A percentile compares a stretch with the other conserved stretches of the same genome.
phyloP scores from a whole-genome alignment of 2,329 filamentous ascomycete genomes.

The Beauveria brongniartii region DNA sequence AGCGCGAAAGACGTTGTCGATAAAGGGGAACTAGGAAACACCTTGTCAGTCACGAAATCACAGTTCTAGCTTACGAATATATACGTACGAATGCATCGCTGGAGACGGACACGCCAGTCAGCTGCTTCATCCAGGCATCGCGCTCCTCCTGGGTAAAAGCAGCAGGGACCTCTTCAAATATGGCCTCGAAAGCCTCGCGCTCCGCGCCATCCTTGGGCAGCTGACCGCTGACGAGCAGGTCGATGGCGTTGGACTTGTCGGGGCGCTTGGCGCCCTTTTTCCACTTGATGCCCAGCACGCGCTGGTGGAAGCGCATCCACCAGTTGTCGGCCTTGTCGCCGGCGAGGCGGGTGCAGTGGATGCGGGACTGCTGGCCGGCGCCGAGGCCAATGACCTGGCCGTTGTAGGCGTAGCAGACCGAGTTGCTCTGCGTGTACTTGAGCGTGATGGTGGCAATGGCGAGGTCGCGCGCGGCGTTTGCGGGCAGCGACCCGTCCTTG shows the following conservation, averaged over 20 bases:
- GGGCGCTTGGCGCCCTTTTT: constrained; percentile 95
- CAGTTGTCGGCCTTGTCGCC: constrained; percentile 99
- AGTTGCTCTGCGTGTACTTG: constrained; percentile 99
- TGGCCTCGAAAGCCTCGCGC: constrained; percentile 74
- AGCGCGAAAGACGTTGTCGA: constrained; percentile 93
- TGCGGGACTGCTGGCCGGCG: constrained; percentile 93
- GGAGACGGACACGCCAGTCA: constrained; percentile 75
- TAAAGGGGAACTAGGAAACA: constrained; percentile 75
- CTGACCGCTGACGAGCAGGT: constrained; percentile 85
- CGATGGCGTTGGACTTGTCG: constrained; percentile 97
- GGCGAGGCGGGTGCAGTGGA: constrained; percentile 95
- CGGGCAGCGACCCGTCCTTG: constrained; percentile 69
- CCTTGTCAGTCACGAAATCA: constrained; percentile 18
- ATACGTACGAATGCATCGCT: constrained; percentile 87
- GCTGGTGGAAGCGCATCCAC: constrained; percentile 98
- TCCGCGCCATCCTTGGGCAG: constrained; percentile 78
- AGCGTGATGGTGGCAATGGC: constrained; percentile 93
- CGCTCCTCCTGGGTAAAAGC: constrained; percentile 80
- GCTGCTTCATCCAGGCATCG: constrained; percentile 74
- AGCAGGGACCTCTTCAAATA: constrained; percentile 82
- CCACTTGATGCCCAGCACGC: constrained; percentile 83
- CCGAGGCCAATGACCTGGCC: constrained; percentile 92
- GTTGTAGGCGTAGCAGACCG: constrained; percentile 91
- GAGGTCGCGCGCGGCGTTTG: constrained; percentile 77
- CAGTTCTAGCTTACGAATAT: not conserved